Evolutionary conservation across 768 basidiomycete species (phyloP).

Genomic region (Kwoniella europaea): DNA sequence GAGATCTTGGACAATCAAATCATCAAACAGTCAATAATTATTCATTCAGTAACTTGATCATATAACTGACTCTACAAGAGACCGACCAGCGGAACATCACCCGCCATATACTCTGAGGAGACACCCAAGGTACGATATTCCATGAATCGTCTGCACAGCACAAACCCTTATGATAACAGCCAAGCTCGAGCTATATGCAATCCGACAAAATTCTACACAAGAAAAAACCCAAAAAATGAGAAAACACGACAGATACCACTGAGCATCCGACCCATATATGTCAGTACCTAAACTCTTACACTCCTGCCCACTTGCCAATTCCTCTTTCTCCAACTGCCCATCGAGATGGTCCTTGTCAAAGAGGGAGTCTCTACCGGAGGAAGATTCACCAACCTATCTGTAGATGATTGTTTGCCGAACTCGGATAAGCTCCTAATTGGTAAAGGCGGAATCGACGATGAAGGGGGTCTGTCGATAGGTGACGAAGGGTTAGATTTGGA

Average conservation of each 20-base stretch:
- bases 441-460: neutral
- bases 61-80: too few relatives aligned
- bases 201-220: neutral
- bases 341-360: slow-evolving; percentile 2
- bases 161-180: too few relatives aligned
- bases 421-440: neutral
- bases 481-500: neutral
- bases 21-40: too few relatives aligned
- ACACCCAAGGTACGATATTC: too few relatives aligned
- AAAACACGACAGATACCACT: neutral
- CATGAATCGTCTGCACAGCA: too few relatives aligned
- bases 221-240: neutral
- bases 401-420: slow-evolving; percentile 9
- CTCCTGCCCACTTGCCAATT: slow-evolving; percentile 9
- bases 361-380: neutral
- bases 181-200: too few relatives aligned
- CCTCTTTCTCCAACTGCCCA: slow-evolving; percentile 16
- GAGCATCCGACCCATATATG: neutral
- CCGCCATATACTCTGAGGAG: too few relatives aligned
- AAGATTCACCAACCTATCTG: neutral
- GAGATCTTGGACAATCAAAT: too few relatives aligned
- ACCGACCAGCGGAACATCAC: too few relatives aligned
- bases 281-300: slow-evolving; percentile 2
- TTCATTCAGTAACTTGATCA: too few relatives aligned
- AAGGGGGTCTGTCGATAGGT: neutral